phyloP scores from a whole-genome alignment of 2,329 filamentous ascomycete species.

The Aspergillus floridensis region DNA sequence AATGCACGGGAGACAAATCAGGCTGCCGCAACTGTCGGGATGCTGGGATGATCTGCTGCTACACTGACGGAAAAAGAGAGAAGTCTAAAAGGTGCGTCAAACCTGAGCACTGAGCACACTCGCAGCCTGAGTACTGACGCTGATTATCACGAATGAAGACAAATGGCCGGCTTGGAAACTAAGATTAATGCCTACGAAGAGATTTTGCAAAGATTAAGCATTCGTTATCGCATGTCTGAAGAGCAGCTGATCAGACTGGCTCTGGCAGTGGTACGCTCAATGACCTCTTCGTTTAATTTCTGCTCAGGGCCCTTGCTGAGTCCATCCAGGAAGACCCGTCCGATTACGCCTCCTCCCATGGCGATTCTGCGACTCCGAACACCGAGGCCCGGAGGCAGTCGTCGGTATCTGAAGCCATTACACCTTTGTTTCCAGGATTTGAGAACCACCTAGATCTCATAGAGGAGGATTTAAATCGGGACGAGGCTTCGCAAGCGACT shows the following conservation, averaged over 20 bases:
- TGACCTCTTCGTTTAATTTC: background rate
- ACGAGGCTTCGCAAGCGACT: constrained; percentile 38
- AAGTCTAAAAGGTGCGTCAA: constrained; percentile 43
- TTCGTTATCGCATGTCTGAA: constrained; percentile 36
- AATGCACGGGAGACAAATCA: constrained; percentile 46
- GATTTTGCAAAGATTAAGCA: constrained; percentile 36
- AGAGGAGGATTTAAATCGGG: constrained; percentile 44
- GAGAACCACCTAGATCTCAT: constrained; percentile 37
- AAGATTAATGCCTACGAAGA: constrained; percentile 44
- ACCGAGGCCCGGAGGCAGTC: background rate
- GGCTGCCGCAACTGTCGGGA: constrained; percentile 46
- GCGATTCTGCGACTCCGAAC: background rate
- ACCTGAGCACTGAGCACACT: background rate
- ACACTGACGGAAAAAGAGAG: constrained; percentile 48
- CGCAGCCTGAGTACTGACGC: background rate
- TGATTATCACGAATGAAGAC: constrained; percentile 23
- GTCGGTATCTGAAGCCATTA: background rate
- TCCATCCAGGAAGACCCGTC: constrained; percentile 24
- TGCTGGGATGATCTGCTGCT: constrained; percentile 44
- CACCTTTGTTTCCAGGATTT: constrained; percentile 5
- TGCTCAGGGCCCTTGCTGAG: constrained; percentile 16
- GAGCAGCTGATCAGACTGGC: constrained; percentile 37
- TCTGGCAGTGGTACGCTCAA: constrained; percentile 29
- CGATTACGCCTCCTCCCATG: constrained; percentile 22
- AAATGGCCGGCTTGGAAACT: constrained; percentile 41